These are phyloP conservation scores for Crithidia mellificae DNA, from an alignment of 208 protist species.

Conservation along the genomic window DNA sequence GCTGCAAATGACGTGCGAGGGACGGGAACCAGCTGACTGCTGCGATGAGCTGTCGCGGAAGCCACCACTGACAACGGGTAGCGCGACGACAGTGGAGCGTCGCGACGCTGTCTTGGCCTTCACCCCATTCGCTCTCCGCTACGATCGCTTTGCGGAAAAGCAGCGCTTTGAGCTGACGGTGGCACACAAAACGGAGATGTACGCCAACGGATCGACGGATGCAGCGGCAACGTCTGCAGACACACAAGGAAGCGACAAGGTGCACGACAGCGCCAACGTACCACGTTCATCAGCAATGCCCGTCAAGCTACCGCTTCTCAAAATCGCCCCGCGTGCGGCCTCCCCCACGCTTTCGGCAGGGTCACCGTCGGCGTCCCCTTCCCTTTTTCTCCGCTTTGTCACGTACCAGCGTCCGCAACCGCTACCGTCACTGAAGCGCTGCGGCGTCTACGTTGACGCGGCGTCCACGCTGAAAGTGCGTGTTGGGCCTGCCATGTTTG, in stretches of 20 bases:
- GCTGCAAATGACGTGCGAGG: conserved; percentile 25
- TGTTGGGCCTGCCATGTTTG: conserved; percentile 15
- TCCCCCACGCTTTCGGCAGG: neutral
- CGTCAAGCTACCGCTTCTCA: conserved; percentile 6
- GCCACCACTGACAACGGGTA: too few species aligned
- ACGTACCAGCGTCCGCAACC: conserved; percentile 11
- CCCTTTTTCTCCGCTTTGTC: conserved; percentile 23
- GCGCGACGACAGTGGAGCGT: neutral
- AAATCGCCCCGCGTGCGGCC: neutral
- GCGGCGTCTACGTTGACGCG: conserved; percentile 4
- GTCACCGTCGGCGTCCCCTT: neutral
- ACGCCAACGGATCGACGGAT: neutral
- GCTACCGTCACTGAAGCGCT: conserved; percentile 19
- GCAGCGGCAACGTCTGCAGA: too few species aligned
- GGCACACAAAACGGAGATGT: conserved; percentile 3
- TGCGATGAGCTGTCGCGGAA: conserved; percentile 1
- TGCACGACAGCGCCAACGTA: too few species aligned
- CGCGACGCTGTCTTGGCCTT: conserved; percentile 22
- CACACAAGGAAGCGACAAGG: neutral
- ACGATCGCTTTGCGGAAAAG: conserved; percentile 21
- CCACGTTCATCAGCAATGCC: too few species aligned
- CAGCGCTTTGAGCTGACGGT: conserved; percentile 26
- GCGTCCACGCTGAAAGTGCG: conserved; percentile 13
- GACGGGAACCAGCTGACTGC: conserved; percentile 18
- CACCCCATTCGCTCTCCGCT: conserved; percentile 12